phyloP scores from a whole-genome alignment of 2,329 filamentous ascomycete genomes.

The Ceratocystis eucalypticola region DNA sequence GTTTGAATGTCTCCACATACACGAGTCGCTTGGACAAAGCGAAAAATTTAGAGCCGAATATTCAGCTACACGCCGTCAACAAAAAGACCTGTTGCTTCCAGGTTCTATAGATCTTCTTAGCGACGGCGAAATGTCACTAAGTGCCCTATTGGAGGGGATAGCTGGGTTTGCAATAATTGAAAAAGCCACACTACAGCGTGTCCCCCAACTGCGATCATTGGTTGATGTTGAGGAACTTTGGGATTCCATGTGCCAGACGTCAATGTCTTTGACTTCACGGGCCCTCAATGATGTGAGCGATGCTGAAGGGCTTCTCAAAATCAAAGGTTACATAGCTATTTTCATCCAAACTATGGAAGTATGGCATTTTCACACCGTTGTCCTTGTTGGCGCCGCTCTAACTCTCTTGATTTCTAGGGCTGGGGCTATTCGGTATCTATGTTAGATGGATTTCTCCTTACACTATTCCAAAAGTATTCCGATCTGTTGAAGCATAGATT shows the following conservation, averaged over 20 bases:
- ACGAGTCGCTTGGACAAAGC: conserved; percentile 81
- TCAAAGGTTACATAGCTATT: conserved; percentile 81
- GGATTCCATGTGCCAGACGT: conserved; percentile 92
- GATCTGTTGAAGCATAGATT: conserved; percentile 82
- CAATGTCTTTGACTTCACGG: conserved; percentile 68
- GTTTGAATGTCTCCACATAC: conserved; percentile 91
- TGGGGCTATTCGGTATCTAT: conserved; percentile 78
- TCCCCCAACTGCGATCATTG: conserved; percentile 65
- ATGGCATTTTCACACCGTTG: conserved; percentile 23
- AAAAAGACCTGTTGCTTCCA: conserved; percentile 83
- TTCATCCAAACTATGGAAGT: conserved; percentile 99
- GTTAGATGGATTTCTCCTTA: conserved; percentile 75
- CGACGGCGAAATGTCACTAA: conserved; percentile 75
- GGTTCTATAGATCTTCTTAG: conserved; percentile 60
- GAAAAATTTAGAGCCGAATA: conserved; percentile 88
- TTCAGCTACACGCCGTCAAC: conserved; percentile 73
- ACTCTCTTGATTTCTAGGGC: conserved; percentile 36
- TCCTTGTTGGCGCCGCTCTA: background rate
- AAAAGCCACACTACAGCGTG: conserved; percentile 78
- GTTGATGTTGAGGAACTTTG: conserved; percentile 92
- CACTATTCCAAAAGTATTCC: conserved; percentile 84
- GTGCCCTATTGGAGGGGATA: conserved; percentile 82
- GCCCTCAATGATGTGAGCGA: conserved; percentile 69
- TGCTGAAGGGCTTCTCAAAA: conserved; percentile 80
- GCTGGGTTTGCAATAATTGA: conserved; percentile 95